Evolutionary conservation across 352 stramenopile species (phyloP), one percentile per base, ranked within the genome.

Genomic region (Pythium chondricola): DNA sequence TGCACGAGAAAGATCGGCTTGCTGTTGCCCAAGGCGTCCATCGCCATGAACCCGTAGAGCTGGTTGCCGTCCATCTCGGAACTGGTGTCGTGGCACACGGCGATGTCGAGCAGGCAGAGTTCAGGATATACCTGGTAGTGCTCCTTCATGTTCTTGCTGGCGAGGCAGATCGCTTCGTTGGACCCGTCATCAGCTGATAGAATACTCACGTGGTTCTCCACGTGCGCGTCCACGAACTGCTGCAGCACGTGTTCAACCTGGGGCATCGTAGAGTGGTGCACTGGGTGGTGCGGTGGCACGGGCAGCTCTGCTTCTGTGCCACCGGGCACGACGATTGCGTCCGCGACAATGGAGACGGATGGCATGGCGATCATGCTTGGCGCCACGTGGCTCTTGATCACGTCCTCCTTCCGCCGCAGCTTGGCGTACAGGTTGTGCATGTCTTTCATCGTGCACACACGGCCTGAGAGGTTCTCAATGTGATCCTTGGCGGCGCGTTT

Each of bases 161-260:
- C 67, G 18, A 88, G 43, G 47, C 76, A 88, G 54, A 85, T 84
- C 7, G 73, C 71, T 43, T 88, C 76, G 50, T 85, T 82, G 22
- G 69, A 88, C 22, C 76, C 76, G 42, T 88, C 76, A 47, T 84
- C 76, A 3, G 63, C 76, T 4, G 76, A 78, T 27, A 88, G 48
- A 30, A 88, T 83, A 27, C 76, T 88, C 46, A 77, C 76, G 57
- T 88, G 76, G 59, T 88, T 88, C 45, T 88, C 73, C 8, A 88
- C 69, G 40, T 85, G 55, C 1, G 65, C 65, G 32, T 84, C 67
- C n/a, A 88, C 76, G 36, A 88, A 88, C 29, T 71, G 61, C 48
- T 88, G 76, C 4, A 88, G 49, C 22, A 83, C 58, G 24, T 62
- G 61, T 45, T 88, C 71, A 20, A 84, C 73, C 8, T 65, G 62